Evolutionary conservation across 2,329 filamentous ascomycete species (phyloP).

Genomic region (Thelonectria blattea): DNA sequence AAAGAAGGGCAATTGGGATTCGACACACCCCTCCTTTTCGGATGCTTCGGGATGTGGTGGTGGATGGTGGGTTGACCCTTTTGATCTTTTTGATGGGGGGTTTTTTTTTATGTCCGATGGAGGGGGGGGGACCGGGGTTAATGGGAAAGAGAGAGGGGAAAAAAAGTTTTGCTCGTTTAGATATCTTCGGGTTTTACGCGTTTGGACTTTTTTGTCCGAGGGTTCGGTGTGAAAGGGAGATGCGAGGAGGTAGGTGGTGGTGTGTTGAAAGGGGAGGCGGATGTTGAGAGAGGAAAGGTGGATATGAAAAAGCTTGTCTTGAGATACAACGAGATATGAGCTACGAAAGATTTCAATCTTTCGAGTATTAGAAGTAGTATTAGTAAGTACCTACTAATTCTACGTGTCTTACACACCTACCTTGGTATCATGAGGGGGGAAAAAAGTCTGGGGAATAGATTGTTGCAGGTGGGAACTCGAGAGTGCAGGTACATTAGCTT

Average conservation of each 20-base stretch:
- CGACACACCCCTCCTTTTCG: conserved; percentile 9
- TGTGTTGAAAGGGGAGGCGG: background rate
- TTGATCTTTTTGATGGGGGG: background rate
- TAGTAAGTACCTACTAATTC: too few species aligned
- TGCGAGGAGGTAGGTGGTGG: too few species aligned
- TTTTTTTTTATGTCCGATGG: background rate
- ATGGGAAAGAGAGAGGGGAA: background rate
- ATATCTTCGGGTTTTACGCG: background rate
- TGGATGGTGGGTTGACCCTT: background rate
- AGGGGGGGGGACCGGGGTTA: background rate
- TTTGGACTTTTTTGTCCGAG: background rate
- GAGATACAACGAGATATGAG: too few species aligned
- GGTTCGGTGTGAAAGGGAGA: background rate
- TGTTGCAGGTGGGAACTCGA: background rate
- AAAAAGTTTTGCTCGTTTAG: background rate
- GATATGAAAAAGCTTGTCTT: background rate
- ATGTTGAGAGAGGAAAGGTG: background rate
- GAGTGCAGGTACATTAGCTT: background rate
- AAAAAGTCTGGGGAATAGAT: background rate
- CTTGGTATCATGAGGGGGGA: too few species aligned
- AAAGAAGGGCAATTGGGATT: background rate
- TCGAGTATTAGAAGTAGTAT: too few species aligned
- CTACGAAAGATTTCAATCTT: too few species aligned
- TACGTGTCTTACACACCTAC: too few species aligned
- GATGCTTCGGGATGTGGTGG: conserved; percentile 19